Evolutionary conservation across 257 asterid genomes (phyloP), one percentile per base, ranked within the genome.

Genomic region (Craterostigma plantagineum): DNA sequence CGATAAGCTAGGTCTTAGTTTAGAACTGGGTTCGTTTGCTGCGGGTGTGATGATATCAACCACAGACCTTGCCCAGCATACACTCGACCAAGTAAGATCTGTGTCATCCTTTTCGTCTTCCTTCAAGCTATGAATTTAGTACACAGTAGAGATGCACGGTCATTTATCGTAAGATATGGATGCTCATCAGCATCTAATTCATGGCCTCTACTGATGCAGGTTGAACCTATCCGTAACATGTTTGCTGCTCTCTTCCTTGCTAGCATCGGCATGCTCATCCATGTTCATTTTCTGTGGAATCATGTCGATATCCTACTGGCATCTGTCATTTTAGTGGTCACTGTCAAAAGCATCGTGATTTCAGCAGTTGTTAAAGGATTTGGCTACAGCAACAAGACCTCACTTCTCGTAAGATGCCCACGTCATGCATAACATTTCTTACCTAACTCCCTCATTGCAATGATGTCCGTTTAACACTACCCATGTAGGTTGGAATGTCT

Each of bases 21-120:
- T 90, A 53, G 99, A 90, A 62, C 63, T 90, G 92, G 99, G 99
- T 45, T 90, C 99, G 18, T 83, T 90, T 79, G 96, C 92, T 56
- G 99, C 99, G 53, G 96, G 99, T 51, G 96, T 83, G 51, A 90
- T 90, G 98, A 90, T 90, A 72, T 70, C 98, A 11, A 83, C 98
- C 9, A 90, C 98, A 35, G 95, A 90, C 65, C 92, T 83, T 61
- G 91, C 79, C 54, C 98, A 90, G 56, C 98, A 90, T 59, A 90
- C 98, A 10, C 92, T 79, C 17, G 94, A 90, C 56, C 99, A 90
- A 74, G 95, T 90, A 66, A 49, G 67, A 48, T 35, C 18, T 7
- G 12, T 4, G 48, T 43, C 1, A 2, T 9, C 8, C 40, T 1
- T 12, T 12, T 9, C 40, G 8, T 36, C 8, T 36, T 36, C 12